Conservation (phyloP, 2,329 filamentous ascomycete genomes). For the Cadophora sp. region DNA sequence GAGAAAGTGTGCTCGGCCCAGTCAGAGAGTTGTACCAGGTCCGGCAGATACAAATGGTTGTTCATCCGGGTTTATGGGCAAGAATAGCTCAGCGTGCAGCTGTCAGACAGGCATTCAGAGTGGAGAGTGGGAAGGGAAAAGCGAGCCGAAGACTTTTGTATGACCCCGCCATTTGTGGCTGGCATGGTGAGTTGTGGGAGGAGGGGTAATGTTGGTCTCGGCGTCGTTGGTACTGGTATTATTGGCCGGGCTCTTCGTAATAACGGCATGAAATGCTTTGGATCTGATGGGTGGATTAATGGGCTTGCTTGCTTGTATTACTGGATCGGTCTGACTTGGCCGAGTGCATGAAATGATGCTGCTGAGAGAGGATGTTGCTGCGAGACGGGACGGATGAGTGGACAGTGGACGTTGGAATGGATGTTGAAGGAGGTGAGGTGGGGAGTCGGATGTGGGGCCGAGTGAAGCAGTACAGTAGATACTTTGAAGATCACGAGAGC, state of each 20-base stretch:
- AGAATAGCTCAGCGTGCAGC: constrained; percentile 10
- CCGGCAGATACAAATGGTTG: constrained; percentile 8
- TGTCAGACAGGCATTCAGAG: not conserved
- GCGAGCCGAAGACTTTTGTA: not conserved
- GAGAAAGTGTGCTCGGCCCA: not conserved
- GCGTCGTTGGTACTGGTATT: too few species aligned
- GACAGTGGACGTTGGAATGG: not conserved
- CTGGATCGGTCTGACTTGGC: not conserved
- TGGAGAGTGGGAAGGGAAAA: not conserved
- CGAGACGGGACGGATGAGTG: not conserved
- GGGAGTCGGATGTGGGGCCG: not conserved
- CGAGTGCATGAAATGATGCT: not conserved
- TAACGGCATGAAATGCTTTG: not conserved
- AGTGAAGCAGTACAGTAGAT: too few species aligned
- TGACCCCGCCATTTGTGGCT: constrained; percentile 17
- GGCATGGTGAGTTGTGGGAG: not conserved
- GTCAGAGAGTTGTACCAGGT: not conserved
- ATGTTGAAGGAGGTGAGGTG: too few species aligned
- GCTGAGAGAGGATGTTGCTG: constrained; percentile 1
- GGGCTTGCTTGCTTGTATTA: not conserved
- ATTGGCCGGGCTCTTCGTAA: not conserved
- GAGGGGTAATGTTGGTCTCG: constrained; percentile 6
- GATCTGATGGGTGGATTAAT: constrained; percentile 9
- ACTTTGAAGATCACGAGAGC: constrained; percentile 14
- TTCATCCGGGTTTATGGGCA: constrained; percentile 6